phyloP scores from a whole-genome alignment of 495 filamentous ascomycete species.

The Neurospora sp. region DNA sequence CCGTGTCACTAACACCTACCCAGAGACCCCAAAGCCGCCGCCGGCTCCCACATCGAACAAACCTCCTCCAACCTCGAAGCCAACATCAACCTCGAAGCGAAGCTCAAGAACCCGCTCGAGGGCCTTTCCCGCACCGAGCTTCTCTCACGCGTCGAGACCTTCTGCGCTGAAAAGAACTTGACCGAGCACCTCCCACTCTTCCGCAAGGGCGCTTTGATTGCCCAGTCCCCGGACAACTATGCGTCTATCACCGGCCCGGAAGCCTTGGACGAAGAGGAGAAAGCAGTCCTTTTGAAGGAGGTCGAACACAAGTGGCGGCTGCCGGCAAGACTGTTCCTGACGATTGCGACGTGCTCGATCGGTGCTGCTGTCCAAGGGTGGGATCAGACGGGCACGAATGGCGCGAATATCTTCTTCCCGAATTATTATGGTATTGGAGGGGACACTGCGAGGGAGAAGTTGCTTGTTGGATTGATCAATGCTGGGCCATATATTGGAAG shows the following conservation, averaged over 20 bases:
- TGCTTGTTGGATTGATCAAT: slow-evolving; percentile 43
- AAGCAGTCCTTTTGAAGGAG: slow-evolving; percentile 44
- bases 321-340: slow-evolving; percentile 49
- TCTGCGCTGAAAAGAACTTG: slow-evolving; percentile 42
- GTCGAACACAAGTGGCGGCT: slow-evolving; percentile 55
- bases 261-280: slow-evolving; percentile 46
- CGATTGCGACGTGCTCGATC: slow-evolving; percentile 60
- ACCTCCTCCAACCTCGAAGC: slow-evolving; percentile 29
- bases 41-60: slow-evolving; percentile 25
- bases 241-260: slow-evolving; percentile 40
- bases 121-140: slow-evolving; percentile 44
- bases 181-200: slow-evolving; percentile 40
- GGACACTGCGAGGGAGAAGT: slow-evolving; percentile 36
- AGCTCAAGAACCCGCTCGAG: slow-evolving; percentile 47
- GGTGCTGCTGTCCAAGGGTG: slow-evolving; percentile 69
- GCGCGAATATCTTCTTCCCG: slow-evolving; percentile 62
- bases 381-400: slow-evolving; percentile 68
- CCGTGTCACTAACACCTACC: not conserved
- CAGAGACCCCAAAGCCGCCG: slow-evolving; percentile 20
- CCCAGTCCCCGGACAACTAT: slow-evolving; percentile 46
- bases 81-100: slow-evolving; percentile 38
- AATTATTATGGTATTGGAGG: slow-evolving; percentile 31
- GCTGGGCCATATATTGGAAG: slow-evolving; percentile 42
- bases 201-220: slow-evolving; percentile 55
- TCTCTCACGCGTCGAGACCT: slow-evolving; percentile 45